Percentiles rank a stretch among this genome's conserved stretches.
Evolutionary conservation across 2,329 filamentous ascomycete species (phyloP).

Genomic region (Sarocladium brachiariae): DNA sequence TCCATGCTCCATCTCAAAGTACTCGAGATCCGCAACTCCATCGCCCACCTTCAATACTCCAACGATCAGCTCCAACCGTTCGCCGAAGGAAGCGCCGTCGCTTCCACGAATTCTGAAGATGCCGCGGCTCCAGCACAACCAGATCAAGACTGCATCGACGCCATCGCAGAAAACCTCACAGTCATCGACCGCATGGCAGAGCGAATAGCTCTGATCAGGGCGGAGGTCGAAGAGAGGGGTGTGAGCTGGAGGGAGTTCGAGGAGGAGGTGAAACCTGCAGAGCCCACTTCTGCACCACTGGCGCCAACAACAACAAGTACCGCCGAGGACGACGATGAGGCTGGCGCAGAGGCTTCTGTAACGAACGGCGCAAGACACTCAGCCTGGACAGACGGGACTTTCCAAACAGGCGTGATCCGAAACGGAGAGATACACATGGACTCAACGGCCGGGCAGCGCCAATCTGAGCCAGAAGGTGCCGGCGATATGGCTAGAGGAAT

Average conservation of each 20-base stretch:
- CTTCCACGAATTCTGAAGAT: too few relatives aligned
- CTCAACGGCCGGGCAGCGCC: conserved; percentile 14
- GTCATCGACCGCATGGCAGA: conserved; percentile 64
- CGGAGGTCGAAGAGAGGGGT: conserved; percentile 56
- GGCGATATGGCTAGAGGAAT: not conserved
- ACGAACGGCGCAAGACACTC: conserved; percentile 22
- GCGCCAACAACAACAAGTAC: conserved; percentile 9
- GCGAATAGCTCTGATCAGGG: conserved; percentile 55
- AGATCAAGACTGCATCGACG: conserved; percentile 67
- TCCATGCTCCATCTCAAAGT: conserved; percentile 66
- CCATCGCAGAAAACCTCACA: conserved; percentile 62
- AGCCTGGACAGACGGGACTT: conserved; percentile 58
- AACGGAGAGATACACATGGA: conserved; percentile 44
- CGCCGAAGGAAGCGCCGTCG: conserved; percentile 42
- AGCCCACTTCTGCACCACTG: too few relatives aligned
- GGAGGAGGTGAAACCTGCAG: conserved; percentile 32
- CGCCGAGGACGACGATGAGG: not conserved
- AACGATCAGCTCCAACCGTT: conserved; percentile 68
- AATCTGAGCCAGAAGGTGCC: not conserved
- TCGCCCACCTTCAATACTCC: conserved; percentile 65
- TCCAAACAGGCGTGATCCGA: conserved; percentile 51
- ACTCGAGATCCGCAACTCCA: conserved; percentile 67
- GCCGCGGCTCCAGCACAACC: conserved; percentile 22
- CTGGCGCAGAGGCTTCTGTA: not conserved
- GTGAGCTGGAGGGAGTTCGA: conserved; percentile 51